These are phyloP conservation scores for Suillus subaureus DNA, from an alignment of 768 basidiomycete genomes.

Conservation along the genomic window DNA sequence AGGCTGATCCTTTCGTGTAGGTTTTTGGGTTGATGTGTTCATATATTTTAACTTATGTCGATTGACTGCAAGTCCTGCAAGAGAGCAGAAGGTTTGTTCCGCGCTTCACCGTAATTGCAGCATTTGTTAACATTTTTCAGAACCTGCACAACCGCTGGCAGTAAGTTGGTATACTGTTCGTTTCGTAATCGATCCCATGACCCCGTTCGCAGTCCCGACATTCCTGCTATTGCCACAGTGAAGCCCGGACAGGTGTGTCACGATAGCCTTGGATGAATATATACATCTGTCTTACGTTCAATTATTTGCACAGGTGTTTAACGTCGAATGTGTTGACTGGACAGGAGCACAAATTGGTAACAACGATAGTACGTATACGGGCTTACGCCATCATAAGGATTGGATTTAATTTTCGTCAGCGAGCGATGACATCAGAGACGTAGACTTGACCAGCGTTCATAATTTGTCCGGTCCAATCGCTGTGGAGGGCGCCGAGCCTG, in stretches of 20 bases:
- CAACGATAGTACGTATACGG: slow-evolving; percentile 56
- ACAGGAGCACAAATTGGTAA: slow-evolving; percentile 80
- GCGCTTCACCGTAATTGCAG: not conserved
- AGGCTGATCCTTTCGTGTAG: slow-evolving; percentile 76
- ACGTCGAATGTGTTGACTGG: slow-evolving; percentile 75
- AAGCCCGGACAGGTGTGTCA: slow-evolving; percentile 57
- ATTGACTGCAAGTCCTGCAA: slow-evolving; percentile 40
- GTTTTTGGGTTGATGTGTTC: slow-evolving; percentile 19
- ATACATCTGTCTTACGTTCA: not conserved
- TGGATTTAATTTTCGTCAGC: slow-evolving; percentile 33
- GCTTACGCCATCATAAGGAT: not conserved
- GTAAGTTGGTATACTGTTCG: slow-evolving; percentile 40
- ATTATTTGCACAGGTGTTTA: slow-evolving; percentile 53
- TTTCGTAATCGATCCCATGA: not conserved
- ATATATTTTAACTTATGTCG: slow-evolving; percentile 4
- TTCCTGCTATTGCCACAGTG: slow-evolving; percentile 61
- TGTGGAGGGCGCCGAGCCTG: slow-evolving; percentile 76
- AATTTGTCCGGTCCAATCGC: slow-evolving; percentile 78
- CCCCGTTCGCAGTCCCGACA: slow-evolving; percentile 50
- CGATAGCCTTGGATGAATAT: not conserved
- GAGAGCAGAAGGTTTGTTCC: slow-evolving; percentile 56
- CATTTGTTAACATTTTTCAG: slow-evolving; percentile 30
- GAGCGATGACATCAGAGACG: slow-evolving; percentile 67
- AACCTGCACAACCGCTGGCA: slow-evolving; percentile 77
- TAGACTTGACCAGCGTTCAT: slow-evolving; percentile 68